A percentile compares a stretch with the other conserved stretches of the same genome.
Conservation (phyloP, 228 moss, liverwort and hornwort species). For the Sphagnum magellanicum region DNA sequence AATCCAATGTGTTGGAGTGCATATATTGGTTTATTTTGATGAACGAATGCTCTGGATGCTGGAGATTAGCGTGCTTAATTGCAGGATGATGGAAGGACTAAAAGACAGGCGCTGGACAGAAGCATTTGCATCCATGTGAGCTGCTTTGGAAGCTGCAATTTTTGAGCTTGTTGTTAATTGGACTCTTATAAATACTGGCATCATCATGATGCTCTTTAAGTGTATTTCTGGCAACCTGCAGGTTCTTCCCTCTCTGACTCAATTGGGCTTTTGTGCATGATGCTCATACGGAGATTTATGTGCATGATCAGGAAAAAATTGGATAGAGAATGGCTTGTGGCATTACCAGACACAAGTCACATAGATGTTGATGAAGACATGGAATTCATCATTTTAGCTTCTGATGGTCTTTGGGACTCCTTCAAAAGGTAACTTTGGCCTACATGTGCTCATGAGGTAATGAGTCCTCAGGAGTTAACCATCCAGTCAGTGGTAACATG, state of each 20-base stretch:
- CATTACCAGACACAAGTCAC: conserved; percentile 36
- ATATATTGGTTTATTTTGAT: too few relatives aligned
- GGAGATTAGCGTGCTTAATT: neutral
- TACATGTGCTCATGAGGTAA: too few relatives aligned
- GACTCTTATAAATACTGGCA: conserved; percentile 25
- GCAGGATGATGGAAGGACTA: conserved; percentile 71
- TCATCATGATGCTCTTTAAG: neutral
- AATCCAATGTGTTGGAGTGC: too few relatives aligned
- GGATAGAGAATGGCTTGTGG: conserved; percentile 37
- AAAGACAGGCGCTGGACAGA: conserved; percentile 56
- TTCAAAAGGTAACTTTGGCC: conserved; percentile 28
- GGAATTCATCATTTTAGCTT: conserved; percentile 41
- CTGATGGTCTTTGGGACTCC: conserved; percentile 57
- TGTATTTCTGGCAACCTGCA: too few relatives aligned
- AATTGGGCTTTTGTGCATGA: too few relatives aligned
- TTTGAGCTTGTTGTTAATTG: neutral
- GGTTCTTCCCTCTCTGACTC: too few relatives aligned
- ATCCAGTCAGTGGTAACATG: too few relatives aligned
- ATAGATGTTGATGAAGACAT: conserved; percentile 24
- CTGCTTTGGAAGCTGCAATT: neutral
- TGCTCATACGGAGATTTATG: neutral
- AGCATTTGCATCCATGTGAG: conserved; percentile 52
- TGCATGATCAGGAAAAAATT: conserved; percentile 33
- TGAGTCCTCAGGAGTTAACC: too few relatives aligned
- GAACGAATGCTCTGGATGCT: too few relatives aligned